A percentile compares a stretch with the other conserved stretches of the same genome.
Conservation (phyloP, 2,329 filamentous ascomycete genomes). For the Pestalotiopsis sp. region DNA sequence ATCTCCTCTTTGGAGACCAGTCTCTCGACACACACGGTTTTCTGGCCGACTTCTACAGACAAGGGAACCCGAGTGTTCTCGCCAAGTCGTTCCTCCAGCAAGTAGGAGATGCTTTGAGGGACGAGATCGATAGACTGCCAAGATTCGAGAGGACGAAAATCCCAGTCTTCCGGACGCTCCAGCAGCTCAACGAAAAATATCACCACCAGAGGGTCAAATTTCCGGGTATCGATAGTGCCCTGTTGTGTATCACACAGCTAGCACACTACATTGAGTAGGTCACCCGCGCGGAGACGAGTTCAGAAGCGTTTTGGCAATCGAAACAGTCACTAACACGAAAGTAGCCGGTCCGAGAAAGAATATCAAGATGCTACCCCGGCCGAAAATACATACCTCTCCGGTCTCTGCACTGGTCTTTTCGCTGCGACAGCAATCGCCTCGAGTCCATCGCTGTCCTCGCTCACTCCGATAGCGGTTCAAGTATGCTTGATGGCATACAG, state of each 20-base stretch:
- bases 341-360: constrained; percentile 55
- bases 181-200: constrained; percentile 67
- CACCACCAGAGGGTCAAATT: constrained; percentile 58
- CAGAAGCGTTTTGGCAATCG: background rate
- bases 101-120: constrained; percentile 56
- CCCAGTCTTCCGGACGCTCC: constrained; percentile 63
- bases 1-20: constrained; percentile 72
- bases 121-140: constrained; percentile 60
- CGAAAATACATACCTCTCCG: constrained; percentile 57
- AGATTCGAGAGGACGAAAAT: constrained; percentile 58
- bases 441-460: constrained; percentile 60
- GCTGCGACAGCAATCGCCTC: constrained; percentile 70
- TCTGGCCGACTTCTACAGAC: constrained; percentile 55
- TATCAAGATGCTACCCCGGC: constrained; percentile 52
- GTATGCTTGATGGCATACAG: constrained; percentile 68
- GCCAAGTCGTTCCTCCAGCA: constrained; percentile 64
- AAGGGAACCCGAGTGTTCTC: constrained; percentile 48
- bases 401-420: constrained; percentile 70
- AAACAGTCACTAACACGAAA: constrained; percentile 27
- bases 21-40: constrained; percentile 68
- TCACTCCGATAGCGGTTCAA: constrained; percentile 65
- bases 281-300: background rate
- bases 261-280: constrained; percentile 70
- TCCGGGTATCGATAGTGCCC: constrained; percentile 64
- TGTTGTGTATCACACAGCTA: constrained; percentile 66